Conservation (phyloP, 2,329 filamentous ascomycete genomes). For the Ascochyta lentis region DNA sequence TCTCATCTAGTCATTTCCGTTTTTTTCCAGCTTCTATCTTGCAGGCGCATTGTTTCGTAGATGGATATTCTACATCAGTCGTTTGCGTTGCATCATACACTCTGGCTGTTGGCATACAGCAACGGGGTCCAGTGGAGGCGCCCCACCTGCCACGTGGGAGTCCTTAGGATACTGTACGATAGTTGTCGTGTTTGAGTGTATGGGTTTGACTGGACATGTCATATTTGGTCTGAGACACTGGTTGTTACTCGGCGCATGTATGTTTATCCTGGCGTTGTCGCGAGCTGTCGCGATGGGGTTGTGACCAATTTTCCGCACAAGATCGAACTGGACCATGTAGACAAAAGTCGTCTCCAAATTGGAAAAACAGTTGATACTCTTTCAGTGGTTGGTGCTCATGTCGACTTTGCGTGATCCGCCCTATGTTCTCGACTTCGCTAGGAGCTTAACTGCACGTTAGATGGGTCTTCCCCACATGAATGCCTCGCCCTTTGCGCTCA, state of each 20-base stretch:
- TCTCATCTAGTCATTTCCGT: constrained; percentile 35
- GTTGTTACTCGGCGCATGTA: constrained; percentile 38
- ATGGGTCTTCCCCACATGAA: constrained; percentile 18
- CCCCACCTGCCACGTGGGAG: constrained; percentile 21
- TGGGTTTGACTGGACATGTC: constrained; percentile 27
- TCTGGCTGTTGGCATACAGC: constrained; percentile 25
- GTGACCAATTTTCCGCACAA: constrained; percentile 15
- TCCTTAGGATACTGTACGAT: constrained; percentile 32
- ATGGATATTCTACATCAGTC: constrained; percentile 33
- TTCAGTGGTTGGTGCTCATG: not conserved
- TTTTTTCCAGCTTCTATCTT: constrained; percentile 22
- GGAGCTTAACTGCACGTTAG: constrained; percentile 15
- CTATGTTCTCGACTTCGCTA: constrained; percentile 12
- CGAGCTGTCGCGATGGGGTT: constrained; percentile 19
- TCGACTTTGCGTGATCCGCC: not conserved
- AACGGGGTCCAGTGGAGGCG: constrained; percentile 18
- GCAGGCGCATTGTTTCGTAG: constrained; percentile 35
- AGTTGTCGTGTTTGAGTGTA: constrained; percentile 38
- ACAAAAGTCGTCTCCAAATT: constrained; percentile 19
- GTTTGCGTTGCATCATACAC: constrained; percentile 41
- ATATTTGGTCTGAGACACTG: constrained; percentile 34
- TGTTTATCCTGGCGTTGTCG: constrained; percentile 14
- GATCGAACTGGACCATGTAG: constrained; percentile 14
- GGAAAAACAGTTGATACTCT: constrained; percentile 32
- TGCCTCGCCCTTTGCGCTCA: constrained; percentile 10